Evolutionary conservation across 352 stramenopile species (phyloP), one percentile per base, ranked within the genome.

Genomic region (Phytophthora fragariaefolia): DNA sequence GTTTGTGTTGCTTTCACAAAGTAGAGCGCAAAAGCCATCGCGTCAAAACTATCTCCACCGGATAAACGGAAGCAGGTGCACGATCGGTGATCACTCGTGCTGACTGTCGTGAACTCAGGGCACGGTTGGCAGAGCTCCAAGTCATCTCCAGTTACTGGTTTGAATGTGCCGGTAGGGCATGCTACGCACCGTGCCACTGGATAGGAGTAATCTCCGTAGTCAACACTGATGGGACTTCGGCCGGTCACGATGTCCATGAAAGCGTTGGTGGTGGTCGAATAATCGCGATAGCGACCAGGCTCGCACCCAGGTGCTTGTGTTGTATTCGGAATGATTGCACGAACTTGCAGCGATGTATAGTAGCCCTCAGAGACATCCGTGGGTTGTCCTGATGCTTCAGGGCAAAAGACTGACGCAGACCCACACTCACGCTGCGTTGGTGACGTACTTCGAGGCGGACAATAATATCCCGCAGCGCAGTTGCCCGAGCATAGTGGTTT

Each of bases 151-250:
- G 68, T 42, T 15, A 30, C 47, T 9, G 59, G 26, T 57, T 97
- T 97, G 69, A 93, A 96, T 0, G 81, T 95, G 5, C 85, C 83
- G 0, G 71, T 27, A 2, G 88, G 88, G 57, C 88, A 97, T 17
- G 62, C 18, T 13, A 83, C 62, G 34, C 89, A 97, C 28, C 68
- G 18, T 0, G 80, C 83, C 15, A 90, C 80, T 32, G 78, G 82
- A 43, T 76, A 93, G 2, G 66, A 64, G 15, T 57, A 50, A 48
- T 90, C 85, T 12, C 85, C 78, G 45, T 92, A 92, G 63, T 77
- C 82, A 24, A 93, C 83, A 32, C 54, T 36, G 8, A 93, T 46
- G 3, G 77, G 71, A 26, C 76, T 87, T 10, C 65, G 70, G 8
- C 72, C 68, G 0, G 82, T 90, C 15, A 80, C 56, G 2, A 84